These are phyloP conservation scores for Chiua virens DNA, from an alignment of 768 basidiomycete species.

Conservation along the genomic window DNA sequence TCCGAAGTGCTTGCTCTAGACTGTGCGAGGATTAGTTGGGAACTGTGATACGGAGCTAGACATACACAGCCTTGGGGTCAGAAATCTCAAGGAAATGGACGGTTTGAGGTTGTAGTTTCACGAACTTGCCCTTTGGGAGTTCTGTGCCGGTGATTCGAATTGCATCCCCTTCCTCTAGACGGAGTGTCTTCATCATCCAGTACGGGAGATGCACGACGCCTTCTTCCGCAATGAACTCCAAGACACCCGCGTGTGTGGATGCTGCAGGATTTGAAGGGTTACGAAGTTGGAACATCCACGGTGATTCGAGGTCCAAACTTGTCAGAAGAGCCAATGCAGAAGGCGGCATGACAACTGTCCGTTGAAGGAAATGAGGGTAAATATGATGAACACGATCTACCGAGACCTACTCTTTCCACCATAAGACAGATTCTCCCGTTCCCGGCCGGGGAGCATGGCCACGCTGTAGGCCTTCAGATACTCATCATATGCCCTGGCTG, in stretches of 20 bases:
- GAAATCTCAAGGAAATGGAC: slow-evolving; percentile 96
- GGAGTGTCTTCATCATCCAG: slow-evolving; percentile 99
- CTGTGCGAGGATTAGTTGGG: slow-evolving; percentile 39
- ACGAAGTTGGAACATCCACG: slow-evolving; percentile 96
- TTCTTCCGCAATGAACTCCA: slow-evolving; percentile 98
- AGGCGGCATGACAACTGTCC: slow-evolving; percentile 92
- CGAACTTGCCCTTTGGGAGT: slow-evolving; percentile 89
- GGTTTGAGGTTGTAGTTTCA: slow-evolving; percentile 95
- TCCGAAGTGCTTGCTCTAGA: slow-evolving; percentile 91
- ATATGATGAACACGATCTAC: slow-evolving; percentile 16
- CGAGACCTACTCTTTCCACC: slow-evolving; percentile 90
- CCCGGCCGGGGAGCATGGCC: slow-evolving; percentile 85
- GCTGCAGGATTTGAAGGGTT: slow-evolving; percentile 83
- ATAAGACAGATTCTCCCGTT: slow-evolving; percentile 90
- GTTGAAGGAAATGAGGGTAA: slow-evolving; percentile 5
- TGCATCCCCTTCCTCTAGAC: slow-evolving; percentile 91
- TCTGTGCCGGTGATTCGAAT: slow-evolving; percentile 89
- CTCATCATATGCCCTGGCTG: slow-evolving; percentile 81
- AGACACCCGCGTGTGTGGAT: slow-evolving; percentile 93
- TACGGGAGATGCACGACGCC: slow-evolving; percentile 93
- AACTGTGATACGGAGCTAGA: slow-evolving; percentile 12
- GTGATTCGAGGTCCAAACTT: slow-evolving; percentile 81
- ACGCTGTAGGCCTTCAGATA: slow-evolving; percentile 95
- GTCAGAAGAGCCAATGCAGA: slow-evolving; percentile 90
- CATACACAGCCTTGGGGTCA: slow-evolving; percentile 96